Conservation (phyloP, 805 yeast genomes). For the Saturnispora serradocipensis region DNA sequence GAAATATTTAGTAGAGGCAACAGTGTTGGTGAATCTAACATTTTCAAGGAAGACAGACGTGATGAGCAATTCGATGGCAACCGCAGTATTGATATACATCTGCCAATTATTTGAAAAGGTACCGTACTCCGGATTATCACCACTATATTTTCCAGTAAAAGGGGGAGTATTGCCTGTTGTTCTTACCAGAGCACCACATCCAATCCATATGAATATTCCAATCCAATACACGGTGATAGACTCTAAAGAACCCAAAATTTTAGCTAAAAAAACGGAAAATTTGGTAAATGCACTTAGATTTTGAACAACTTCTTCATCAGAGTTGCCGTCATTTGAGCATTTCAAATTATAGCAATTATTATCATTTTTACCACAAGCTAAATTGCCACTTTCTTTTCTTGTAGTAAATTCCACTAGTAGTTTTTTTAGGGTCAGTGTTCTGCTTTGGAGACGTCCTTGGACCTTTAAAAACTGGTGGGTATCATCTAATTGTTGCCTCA, state of each 20-base stretch:
- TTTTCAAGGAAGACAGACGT: conserved; percentile 31
- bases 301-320: conserved; percentile 12
- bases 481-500: conserved; percentile 31
- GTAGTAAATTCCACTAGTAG: conserved; percentile 6
- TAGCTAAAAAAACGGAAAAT: conserved; percentile 19
- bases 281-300: conserved; percentile 28
- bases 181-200: conserved; percentile 10
- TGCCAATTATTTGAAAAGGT: conserved; percentile 32
- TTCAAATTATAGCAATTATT: background rate
- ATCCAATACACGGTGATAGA: conserved; percentile 29
- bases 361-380: background rate
- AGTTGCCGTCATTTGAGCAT: conserved; percentile 4
- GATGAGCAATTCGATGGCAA: conserved; percentile 29
- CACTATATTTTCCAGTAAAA: conserved; percentile 4
- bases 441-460: conserved; percentile 24
- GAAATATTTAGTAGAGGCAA: conserved; percentile 18
- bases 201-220: conserved; percentile 32
- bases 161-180: conserved; percentile 25
- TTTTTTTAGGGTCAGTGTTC: conserved; percentile 18
- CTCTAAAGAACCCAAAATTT: conserved; percentile 26
- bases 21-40: conserved; percentile 31
- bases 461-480: conserved; percentile 21
- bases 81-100: conserved; percentile 33
- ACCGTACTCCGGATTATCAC: conserved; percentile 7
- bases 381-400: background rate